Evolutionary conservation across 2,329 filamentous ascomycete genomes (phyloP).

Genomic region (Verticillium dahliae): DNA sequence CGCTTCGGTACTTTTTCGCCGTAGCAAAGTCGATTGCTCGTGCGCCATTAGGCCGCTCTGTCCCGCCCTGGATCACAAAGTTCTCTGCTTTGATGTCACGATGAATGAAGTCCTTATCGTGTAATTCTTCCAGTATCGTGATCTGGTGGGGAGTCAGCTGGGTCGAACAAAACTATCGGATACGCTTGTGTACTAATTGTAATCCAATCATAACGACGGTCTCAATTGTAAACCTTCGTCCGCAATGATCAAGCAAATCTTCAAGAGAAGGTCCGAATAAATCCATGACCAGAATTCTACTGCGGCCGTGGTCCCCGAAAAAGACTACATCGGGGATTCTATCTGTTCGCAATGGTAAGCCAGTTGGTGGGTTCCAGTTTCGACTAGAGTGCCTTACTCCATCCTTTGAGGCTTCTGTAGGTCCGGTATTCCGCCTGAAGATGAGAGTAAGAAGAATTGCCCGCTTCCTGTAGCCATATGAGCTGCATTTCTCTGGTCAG

Average conservation of each 20-base stretch:
- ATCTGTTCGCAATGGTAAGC: neutral
- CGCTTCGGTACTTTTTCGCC: neutral
- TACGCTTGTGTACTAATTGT: slow-evolving; percentile 54
- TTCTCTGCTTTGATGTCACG: neutral
- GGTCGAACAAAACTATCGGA: neutral
- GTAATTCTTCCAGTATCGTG: neutral
- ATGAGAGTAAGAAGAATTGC: slow-evolving; percentile 97
- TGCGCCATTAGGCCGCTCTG: neutral
- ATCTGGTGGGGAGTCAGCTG: neutral
- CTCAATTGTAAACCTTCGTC: slow-evolving; percentile 90
- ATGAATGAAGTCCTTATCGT: neutral
- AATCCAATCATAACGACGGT: slow-evolving; percentile 99
- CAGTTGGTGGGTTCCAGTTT: neutral
- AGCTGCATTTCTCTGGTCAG: neutral
- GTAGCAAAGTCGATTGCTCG: neutral
- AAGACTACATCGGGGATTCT: slow-evolving; percentile 86
- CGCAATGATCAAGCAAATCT: slow-evolving; percentile 96
- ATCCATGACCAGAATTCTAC: slow-evolving; percentile 98
- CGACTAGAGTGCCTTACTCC: slow-evolving; percentile 60
- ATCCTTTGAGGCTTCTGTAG: slow-evolving; percentile 98
- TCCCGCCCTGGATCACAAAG: neutral
- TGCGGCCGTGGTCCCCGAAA: slow-evolving; percentile 94
- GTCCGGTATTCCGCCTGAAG: slow-evolving; percentile 97
- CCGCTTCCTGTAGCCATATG: slow-evolving; percentile 63
- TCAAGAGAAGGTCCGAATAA: slow-evolving; percentile 90